Evolutionary conservation across 768 basidiomycete species (phyloP).

Genomic region (Leccinellum albellum): DNA sequence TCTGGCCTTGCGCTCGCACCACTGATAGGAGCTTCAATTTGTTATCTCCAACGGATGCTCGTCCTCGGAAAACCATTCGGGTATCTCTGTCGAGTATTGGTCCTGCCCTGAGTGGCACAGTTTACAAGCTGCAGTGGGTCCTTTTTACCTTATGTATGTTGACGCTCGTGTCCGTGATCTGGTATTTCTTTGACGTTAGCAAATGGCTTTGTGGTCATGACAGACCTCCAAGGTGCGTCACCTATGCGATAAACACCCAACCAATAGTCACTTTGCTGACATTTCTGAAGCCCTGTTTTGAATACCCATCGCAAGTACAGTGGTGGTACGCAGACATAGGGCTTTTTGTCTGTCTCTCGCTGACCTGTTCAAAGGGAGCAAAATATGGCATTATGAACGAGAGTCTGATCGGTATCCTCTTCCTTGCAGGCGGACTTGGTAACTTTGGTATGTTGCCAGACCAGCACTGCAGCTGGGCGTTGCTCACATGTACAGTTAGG

Average conservation of each 20-base stretch:
- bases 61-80: conserved; percentile 23
- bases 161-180: neutral
- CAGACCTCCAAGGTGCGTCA: conserved; percentile 37
- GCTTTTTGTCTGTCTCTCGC: neutral
- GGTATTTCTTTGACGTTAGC: conserved; percentile 40
- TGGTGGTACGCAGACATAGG: conserved; percentile 41
- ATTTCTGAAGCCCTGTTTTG: conserved; percentile 38
- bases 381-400: conserved; percentile 25
- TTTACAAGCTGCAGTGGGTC: conserved; percentile 48
- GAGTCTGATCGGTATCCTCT: conserved; percentile 20
- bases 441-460: conserved; percentile 18
- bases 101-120: conserved; percentile 72
- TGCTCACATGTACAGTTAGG: conserved; percentile 41
- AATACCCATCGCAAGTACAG: conserved; percentile 64
- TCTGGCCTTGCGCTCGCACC: conserved; percentile 64
- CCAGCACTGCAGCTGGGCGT: neutral
- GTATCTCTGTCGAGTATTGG: conserved; percentile 50
- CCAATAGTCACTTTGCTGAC: neutral
- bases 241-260: too few species aligned
- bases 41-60: neutral
- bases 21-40: conserved; percentile 38
- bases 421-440: conserved; percentile 27
- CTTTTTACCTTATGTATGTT: conserved; percentile 23
- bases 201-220: conserved; percentile 23
- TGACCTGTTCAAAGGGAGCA: conserved; percentile 40